phyloP scores from a whole-genome alignment of 2,329 filamentous ascomycete species.

The Zymoseptoria brevis region DNA sequence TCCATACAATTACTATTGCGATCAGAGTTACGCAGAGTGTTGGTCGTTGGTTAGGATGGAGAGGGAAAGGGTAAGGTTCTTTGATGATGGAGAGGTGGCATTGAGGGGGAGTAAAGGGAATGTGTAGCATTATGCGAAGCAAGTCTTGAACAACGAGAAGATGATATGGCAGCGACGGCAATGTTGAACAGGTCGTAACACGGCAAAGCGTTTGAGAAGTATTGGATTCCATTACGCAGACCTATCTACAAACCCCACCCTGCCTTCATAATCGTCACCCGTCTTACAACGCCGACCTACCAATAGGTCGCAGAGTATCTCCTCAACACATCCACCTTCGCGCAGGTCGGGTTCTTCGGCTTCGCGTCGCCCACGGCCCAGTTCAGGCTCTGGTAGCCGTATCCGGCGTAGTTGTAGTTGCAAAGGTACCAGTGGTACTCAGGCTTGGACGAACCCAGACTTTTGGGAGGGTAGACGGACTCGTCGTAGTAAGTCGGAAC shows the following conservation, averaged over 20 bases:
- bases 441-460: conserved; percentile 9
- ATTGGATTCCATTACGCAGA: neutral
- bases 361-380: conserved; percentile 35
- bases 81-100: neutral
- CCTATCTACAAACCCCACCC: neutral
- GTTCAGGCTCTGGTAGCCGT: conserved; percentile 37
- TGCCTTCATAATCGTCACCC: neutral
- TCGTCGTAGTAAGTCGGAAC: conserved; percentile 37
- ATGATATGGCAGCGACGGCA: neutral
- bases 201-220: neutral
- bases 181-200: neutral
- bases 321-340: conserved; percentile 33
- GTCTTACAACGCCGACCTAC: neutral
- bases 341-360: conserved; percentile 41
- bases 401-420: conserved; percentile 32
- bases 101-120: neutral
- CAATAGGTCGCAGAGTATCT: conserved; percentile 1
- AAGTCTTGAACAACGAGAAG: neutral
- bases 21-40: neutral
- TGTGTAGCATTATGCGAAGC: neutral
- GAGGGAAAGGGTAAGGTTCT: neutral
- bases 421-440: conserved; percentile 40
- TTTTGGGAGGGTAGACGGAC: conserved; percentile 28
- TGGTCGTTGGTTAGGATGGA: neutral
- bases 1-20: neutral